A percentile compares a stretch with the other conserved stretches of the same genome.
These are phyloP conservation scores for Alnus glutinosa DNA, from an alignment of 306 rosid genomes.

Conservation along the genomic window DNA sequence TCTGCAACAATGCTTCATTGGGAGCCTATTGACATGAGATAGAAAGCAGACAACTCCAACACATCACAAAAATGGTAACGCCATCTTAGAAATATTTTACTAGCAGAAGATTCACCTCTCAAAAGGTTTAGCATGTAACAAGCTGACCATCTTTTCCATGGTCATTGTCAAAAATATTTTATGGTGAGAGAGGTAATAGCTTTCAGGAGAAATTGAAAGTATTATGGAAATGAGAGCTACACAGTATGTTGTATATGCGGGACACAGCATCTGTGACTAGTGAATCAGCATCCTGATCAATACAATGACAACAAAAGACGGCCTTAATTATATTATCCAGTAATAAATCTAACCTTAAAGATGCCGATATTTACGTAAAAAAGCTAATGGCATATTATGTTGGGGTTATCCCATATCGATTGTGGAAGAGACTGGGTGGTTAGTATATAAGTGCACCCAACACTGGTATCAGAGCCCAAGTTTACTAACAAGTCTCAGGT, in stretches of 20 bases:
- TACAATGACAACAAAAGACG: background rate
- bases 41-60: background rate
- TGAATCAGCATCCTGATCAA: background rate
- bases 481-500: no score
- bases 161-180: background rate
- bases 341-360: no score
- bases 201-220: background rate
- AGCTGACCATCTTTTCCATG: background rate
- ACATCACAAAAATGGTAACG: background rate
- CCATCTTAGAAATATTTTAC: background rate
- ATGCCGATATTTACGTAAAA: background rate
- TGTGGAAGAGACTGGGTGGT: no score
- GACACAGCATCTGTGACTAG: background rate
- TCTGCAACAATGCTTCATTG: constrained; percentile 48
- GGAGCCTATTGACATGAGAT: constrained; percentile 36
- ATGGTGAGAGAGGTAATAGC: background rate
- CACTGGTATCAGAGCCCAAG: no score
- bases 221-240: background rate
- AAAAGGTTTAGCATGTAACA: background rate
- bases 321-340: background rate
- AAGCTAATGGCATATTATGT: no score
- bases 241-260: background rate
- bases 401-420: no score
- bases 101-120: background rate
- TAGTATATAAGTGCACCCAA: no score